Evolutionary conservation across 768 basidiomycete species (phyloP), one percentile per base, ranked within the genome.

Genomic region (Termitomyces eurrhizus): DNA sequence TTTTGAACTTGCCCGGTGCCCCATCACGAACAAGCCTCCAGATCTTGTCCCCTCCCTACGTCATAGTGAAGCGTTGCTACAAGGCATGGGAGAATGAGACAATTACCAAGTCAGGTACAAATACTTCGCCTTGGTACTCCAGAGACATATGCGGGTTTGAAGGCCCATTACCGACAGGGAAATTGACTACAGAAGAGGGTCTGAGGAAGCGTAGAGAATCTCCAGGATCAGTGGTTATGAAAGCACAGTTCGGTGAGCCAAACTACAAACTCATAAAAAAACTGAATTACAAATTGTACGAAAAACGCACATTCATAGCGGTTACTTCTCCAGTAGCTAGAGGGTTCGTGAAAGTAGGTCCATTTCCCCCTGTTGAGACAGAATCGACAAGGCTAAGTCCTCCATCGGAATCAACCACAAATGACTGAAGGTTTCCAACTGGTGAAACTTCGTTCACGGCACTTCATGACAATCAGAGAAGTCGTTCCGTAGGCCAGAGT

Each of bases 141-240:
- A 86, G 70, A 0, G 80, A 77, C 86, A 87, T 86, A 68, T 90
- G 89, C 12, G 89, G 88, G 68, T 88, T 81, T 1, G 87, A 85
- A 26, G 70, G 70, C 6, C 70, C 72, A 2, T 69, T 72, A 12
- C 79, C 74, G 0, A 75, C 73, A 16, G 84, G 80, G 70, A 87
- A 86, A 1, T 77, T 72, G 67, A 83, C 78, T 1, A 77, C 66
- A 3, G 74, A 69, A 12, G 76, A 75, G n/a, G 69, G 67, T 46
- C 56, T 69, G 51, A 69, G 57, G 63, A 79, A 79, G 46, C 66
- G 70, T 21, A 75, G 62, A 1, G 73, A 72, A 61, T 83, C 77
- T 16, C 62, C 62, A 18, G 83, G 79, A 57, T 72, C 61, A 5
- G 77, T 76, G 13, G 76, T 69, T 13, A 76, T 69, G 35, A 77